Evolutionary conservation across 169 alveolate species (phyloP).

Genomic region (Plasmodium malariae): DNA sequence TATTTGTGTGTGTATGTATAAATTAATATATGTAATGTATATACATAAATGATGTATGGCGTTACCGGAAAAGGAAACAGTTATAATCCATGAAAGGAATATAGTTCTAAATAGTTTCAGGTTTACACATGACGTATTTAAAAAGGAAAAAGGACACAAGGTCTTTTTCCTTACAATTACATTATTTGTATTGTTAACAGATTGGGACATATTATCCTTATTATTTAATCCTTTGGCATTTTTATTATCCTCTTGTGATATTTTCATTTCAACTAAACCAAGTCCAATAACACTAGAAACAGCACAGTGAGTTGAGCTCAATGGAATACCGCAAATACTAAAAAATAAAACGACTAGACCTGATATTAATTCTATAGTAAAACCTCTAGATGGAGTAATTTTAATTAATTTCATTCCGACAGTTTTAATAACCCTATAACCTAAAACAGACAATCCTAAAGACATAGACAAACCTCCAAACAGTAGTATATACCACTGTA

Average conservation of each 20-base stretch:
- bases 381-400: constrained; percentile 91
- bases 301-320: constrained; percentile 90
- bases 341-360: constrained; percentile 86
- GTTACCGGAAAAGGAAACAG: constrained; percentile 75
- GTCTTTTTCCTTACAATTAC: background rate
- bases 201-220: constrained; percentile 2
- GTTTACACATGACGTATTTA: constrained; percentile 73
- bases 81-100: constrained; percentile 70
- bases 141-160: constrained; percentile 14
- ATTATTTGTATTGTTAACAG: background rate
- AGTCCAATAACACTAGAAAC: constrained; percentile 90
- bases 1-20: background rate
- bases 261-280: constrained; percentile 84
- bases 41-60: background rate
- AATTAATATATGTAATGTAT: background rate
- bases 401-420: constrained; percentile 86
- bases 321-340: constrained; percentile 88
- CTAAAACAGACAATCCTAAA: constrained; percentile 87
- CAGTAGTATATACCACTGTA: constrained; percentile 88
- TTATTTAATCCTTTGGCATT: background rate
- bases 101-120: constrained; percentile 67
- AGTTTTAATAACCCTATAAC: constrained; percentile 87
- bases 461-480: constrained; percentile 89
- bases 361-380: constrained; percentile 87
- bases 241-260: constrained; percentile 15